These are phyloP conservation scores for Hypoxylon perforatum DNA, from an alignment of 495 filamentous ascomycete genomes.

Conservation along the genomic window DNA sequence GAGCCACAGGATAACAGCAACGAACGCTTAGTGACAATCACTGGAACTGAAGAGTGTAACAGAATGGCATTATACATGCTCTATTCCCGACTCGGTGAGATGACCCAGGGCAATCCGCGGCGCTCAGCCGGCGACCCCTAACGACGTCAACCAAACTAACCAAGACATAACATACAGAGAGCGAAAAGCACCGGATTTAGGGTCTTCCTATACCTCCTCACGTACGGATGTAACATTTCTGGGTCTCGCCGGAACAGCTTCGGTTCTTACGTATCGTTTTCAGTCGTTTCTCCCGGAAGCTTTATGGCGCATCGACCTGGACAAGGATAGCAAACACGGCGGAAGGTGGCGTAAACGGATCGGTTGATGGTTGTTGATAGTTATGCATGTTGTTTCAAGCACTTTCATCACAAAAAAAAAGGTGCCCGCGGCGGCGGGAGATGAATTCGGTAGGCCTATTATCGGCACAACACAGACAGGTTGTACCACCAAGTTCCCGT, in stretches of 20 bases:
- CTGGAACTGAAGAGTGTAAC: constrained; percentile 96
- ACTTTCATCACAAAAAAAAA: constrained; percentile 10
- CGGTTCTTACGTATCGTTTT: constrained; percentile 24
- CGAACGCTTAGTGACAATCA: constrained; percentile 95
- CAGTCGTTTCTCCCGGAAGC: constrained; percentile 8
- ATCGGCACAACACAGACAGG: not conserved
- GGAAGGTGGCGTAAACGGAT: constrained; percentile 33
- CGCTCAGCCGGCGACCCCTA: constrained; percentile 11
- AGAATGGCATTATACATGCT: constrained; percentile 99
- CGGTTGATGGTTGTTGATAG: constrained; percentile 1
- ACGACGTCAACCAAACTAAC: constrained; percentile 22
- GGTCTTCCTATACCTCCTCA: not conserved
- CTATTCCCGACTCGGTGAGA: constrained; percentile 94
- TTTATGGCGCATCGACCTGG: constrained; percentile 17
- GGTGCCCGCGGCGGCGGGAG: not conserved
- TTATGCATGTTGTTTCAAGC: constrained; percentile 15
- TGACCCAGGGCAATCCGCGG: constrained; percentile 27
- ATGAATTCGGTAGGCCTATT: not conserved
- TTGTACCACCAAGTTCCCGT: not conserved
- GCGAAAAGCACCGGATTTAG: constrained; percentile 59
- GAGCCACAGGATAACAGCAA: constrained; percentile 99
- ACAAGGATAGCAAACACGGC: constrained; percentile 21
- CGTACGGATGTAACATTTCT: not conserved
- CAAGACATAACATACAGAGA: constrained; percentile 47
- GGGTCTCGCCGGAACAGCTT: not conserved